These are phyloP conservation scores for Aspergillus fructus DNA, from an alignment of 2,329 filamentous ascomycete species.

Conservation along the genomic window DNA sequence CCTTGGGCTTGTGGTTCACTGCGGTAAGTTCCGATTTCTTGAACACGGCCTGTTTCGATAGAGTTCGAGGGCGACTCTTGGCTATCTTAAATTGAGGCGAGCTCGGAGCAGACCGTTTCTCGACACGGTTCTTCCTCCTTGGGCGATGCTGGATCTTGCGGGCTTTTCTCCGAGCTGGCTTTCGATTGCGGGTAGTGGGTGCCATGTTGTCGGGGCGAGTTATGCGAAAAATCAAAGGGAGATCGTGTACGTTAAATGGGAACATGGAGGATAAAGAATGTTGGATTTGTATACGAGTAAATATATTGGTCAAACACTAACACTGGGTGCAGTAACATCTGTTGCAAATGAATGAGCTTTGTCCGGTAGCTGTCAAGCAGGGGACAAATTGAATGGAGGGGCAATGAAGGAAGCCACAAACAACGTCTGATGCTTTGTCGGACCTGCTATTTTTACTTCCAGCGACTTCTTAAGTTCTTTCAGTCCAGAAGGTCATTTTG, in stretches of 20 bases:
- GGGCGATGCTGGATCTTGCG: slow-evolving; percentile 9
- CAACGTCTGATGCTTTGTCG: not conserved
- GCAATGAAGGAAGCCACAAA: not conserved
- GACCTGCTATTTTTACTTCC: slow-evolving; percentile 3
- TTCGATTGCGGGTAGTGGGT: slow-evolving; percentile 9
- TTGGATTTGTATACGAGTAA: not conserved
- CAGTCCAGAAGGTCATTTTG: not conserved
- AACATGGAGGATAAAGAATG: not conserved
- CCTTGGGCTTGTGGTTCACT: slow-evolving; percentile 6
- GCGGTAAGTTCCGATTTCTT: not conserved
- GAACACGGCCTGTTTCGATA: slow-evolving; percentile 7
- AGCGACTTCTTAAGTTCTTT: not conserved
- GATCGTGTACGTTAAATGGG: not conserved
- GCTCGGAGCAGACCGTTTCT: slow-evolving; percentile 8
- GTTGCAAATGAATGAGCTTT: slow-evolving; percentile 3
- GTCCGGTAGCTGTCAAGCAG: not conserved
- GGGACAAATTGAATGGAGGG: slow-evolving; percentile 1
- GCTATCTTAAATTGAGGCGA: slow-evolving; percentile 15
- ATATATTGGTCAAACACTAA: not conserved
- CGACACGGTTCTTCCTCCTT: slow-evolving; percentile 12
- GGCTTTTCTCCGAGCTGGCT: slow-evolving; percentile 11
- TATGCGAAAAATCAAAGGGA: not conserved
- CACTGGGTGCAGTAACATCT: not conserved
- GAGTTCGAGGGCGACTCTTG: slow-evolving; percentile 1
- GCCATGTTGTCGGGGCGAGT: slow-evolving; percentile 15